These are phyloP conservation scores for Zymoseptoria pseudotritici DNA, from an alignment of 2,329 filamentous ascomycete species.

Conservation along the genomic window DNA sequence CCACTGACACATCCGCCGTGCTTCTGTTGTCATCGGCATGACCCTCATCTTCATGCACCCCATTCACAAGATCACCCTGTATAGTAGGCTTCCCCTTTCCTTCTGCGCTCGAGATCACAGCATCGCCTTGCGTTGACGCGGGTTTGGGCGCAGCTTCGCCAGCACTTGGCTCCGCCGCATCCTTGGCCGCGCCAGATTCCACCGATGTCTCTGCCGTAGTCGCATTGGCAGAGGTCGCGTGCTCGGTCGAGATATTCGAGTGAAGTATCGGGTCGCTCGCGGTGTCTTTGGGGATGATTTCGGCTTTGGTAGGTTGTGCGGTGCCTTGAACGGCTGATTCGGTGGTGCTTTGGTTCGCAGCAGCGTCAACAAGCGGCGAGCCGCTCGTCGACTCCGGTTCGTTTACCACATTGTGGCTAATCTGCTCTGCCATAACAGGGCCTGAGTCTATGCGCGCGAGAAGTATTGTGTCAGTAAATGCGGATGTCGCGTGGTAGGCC, in stretches of 20 bases:
- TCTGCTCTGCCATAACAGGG: constrained; percentile 67
- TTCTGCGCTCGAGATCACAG: background rate
- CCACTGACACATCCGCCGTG: constrained; percentile 57
- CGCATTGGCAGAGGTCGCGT: constrained; percentile 7
- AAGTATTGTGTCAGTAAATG: constrained; percentile 14
- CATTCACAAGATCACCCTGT: constrained; percentile 12
- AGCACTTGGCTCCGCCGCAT: constrained; percentile 27
- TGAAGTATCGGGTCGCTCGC: constrained; percentile 16
- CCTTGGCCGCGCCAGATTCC: constrained; percentile 11
- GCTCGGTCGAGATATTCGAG: constrained; percentile 12
- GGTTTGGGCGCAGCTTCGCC: constrained; percentile 20
- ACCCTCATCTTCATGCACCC: constrained; percentile 30
- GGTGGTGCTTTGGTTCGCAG: constrained; percentile 50
- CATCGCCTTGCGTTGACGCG: constrained; percentile 5
- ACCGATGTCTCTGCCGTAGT: constrained; percentile 2
- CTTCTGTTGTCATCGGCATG: constrained; percentile 47
- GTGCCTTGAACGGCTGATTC: constrained; percentile 46
- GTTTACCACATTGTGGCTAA: constrained; percentile 64
- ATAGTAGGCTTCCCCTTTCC: background rate
- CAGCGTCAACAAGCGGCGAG: constrained; percentile 54
- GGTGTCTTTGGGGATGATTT: constrained; percentile 38
- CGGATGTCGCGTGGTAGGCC: background rate
- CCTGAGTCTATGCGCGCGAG: constrained; percentile 17
- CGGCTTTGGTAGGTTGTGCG: constrained; percentile 1
- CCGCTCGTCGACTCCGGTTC: constrained; percentile 61